Evolutionary conservation across 139 green algal species (phyloP).

Genomic region (Deuterostichococcus epilithicus): DNA sequence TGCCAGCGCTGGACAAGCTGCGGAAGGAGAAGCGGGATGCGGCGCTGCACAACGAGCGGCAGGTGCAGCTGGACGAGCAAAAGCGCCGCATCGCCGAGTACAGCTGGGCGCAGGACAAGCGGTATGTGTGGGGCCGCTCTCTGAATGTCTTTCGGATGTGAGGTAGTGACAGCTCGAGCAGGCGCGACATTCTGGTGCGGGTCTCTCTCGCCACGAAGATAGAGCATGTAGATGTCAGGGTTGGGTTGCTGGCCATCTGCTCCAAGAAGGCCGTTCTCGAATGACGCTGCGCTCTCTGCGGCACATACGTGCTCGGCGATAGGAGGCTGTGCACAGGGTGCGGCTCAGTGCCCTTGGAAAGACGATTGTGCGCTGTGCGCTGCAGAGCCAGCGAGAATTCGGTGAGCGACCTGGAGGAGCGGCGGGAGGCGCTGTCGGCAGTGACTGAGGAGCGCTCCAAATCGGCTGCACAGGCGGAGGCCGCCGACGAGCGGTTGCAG

Average conservation of each 20-base stretch:
- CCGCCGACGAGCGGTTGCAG: constrained; percentile 32
- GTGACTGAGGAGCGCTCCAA: constrained; percentile 7
- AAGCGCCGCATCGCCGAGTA: constrained; percentile 70
- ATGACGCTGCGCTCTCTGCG: no score
- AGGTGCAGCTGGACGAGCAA: constrained; percentile 37
- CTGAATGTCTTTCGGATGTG: no score
- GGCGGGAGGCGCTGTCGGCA: constrained; percentile 24
- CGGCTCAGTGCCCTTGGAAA: no score
- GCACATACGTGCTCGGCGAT: no score
- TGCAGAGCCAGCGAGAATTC: constrained; percentile 31
- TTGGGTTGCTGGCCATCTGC: no score
- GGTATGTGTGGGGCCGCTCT: constrained; percentile 1
- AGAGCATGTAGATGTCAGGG: no score
- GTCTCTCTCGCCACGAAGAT: no score
- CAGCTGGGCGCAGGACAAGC: constrained; percentile 60
- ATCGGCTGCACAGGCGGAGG: constrained; percentile 25
- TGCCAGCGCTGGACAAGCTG: constrained; percentile 83
- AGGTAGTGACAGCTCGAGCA: no score
- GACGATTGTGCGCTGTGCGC: neutral
- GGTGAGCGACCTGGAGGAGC: neutral
- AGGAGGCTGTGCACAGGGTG: no score
- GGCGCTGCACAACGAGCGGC: constrained; percentile 80
- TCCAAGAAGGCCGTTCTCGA: no score
- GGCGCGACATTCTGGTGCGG: no score
- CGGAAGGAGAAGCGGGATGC: constrained; percentile 54